Percentiles rank a stretch among this genome's conserved stretches.
These are phyloP conservation scores for Coleophoma crateriformis DNA, from an alignment of 2,329 filamentous ascomycete genomes.

Conservation along the genomic window DNA sequence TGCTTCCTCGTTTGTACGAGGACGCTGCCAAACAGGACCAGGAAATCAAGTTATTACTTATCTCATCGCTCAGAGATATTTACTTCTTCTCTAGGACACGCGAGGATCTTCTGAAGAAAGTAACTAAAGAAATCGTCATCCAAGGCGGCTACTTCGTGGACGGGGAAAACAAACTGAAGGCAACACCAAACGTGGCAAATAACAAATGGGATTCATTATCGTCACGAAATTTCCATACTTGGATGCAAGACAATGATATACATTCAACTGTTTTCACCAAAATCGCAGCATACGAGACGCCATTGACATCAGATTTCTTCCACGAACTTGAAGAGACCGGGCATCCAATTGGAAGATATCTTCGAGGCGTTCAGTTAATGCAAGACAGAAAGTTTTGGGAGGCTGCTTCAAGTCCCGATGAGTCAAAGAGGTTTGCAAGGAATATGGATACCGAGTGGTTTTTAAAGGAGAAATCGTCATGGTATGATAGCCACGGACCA, in stretches of 20 bases:
- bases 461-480: constrained; percentile 15
- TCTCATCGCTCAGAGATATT: constrained; percentile 21
- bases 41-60: constrained; percentile 18
- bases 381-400: constrained; percentile 20
- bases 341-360: constrained; percentile 16
- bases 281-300: constrained; percentile 14
- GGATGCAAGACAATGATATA: constrained; percentile 11
- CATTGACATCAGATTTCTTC: constrained; percentile 13
- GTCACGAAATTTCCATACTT: constrained; percentile 14
- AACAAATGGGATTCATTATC: constrained; percentile 17
- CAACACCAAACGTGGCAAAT: constrained; percentile 13
- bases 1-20: constrained; percentile 4
- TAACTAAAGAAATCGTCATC: constrained; percentile 11
- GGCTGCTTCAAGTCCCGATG: constrained; percentile 8
- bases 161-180: constrained; percentile 2
- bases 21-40: constrained; percentile 7
- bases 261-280: constrained; percentile 19
- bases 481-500: constrained; percentile 5
- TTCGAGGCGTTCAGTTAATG: constrained; percentile 12
- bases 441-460: constrained; percentile 19
- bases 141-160: constrained; percentile 18
- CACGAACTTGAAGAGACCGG: constrained; percentile 9
- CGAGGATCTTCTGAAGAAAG: constrained; percentile 7
- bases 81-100: constrained; percentile 9
- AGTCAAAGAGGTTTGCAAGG: constrained; percentile 8